phyloP scores from a whole-genome alignment of 768 basidiomycete species.

The Phanerochaete carnosa region DNA sequence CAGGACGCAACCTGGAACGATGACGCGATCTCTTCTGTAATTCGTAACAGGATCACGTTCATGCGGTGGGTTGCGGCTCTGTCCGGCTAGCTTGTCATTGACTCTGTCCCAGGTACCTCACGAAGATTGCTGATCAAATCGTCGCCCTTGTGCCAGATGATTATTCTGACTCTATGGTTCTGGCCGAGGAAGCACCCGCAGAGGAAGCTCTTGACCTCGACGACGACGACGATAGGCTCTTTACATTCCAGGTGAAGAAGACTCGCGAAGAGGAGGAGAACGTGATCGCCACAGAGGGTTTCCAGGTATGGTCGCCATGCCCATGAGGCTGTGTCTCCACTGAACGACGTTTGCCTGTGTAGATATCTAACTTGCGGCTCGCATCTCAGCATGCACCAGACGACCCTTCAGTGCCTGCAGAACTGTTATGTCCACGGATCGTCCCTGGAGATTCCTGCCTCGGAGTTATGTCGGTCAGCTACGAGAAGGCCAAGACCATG shows the following conservation, averaged over 20 bases:
- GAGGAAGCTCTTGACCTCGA: slow-evolving; percentile 30
- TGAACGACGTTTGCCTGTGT: not conserved
- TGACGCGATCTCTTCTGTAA: slow-evolving; percentile 38
- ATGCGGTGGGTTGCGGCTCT: slow-evolving; percentile 43
- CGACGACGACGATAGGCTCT: slow-evolving; percentile 43
- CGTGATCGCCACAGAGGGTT: slow-evolving; percentile 40
- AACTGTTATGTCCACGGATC: slow-evolving; percentile 2
- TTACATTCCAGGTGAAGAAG: slow-evolving; percentile 51
- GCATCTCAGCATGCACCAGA: not conserved
- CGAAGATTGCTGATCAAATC: slow-evolving; percentile 55
- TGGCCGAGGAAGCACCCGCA: slow-evolving; percentile 31
- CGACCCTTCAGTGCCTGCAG: not conserved
- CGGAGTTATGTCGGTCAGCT: slow-evolving; percentile 2
- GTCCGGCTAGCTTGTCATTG: not conserved
- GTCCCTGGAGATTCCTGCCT: slow-evolving; percentile 4
- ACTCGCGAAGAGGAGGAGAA: slow-evolving; percentile 54
- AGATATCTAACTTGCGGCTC: not conserved
- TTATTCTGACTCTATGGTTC: slow-evolving; percentile 43
- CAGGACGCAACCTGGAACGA: slow-evolving; percentile 60
- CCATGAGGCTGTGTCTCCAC: not conserved
- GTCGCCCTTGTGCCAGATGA: slow-evolving; percentile 47
- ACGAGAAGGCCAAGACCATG: not conserved
- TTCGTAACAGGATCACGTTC: slow-evolving; percentile 55
- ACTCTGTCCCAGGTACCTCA: slow-evolving; percentile 45
- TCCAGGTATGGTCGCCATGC: slow-evolving; percentile 32